Percentiles rank a stretch among this genome's conserved stretches.
Conservation (phyloP, 2,329 filamentous ascomycete genomes). For the Chrysosporium keratinophilum region DNA sequence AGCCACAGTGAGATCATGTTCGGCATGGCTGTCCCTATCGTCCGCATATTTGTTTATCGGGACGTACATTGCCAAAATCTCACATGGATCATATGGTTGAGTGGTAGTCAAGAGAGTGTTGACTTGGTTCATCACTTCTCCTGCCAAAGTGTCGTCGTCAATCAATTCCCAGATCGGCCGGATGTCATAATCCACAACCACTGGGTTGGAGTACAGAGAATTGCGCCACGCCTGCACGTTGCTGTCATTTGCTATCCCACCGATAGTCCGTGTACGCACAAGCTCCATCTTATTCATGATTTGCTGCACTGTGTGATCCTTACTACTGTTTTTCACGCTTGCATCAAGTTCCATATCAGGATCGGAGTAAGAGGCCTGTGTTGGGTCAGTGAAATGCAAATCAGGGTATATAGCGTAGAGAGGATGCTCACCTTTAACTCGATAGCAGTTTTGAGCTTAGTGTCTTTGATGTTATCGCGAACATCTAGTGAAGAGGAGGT, state of each 20-base stretch:
- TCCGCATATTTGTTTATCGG: slow-evolving; percentile 7
- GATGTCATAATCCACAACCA: slow-evolving; percentile 7
- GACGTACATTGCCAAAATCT: slow-evolving; percentile 9
- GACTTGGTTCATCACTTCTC: slow-evolving; percentile 1
- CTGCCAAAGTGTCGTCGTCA: neutral
- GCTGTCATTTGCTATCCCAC: slow-evolving; percentile 3
- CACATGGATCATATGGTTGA: slow-evolving; percentile 6
- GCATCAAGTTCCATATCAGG: slow-evolving; percentile 1
- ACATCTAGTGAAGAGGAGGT: slow-evolving; percentile 6
- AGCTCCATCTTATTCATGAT: slow-evolving; percentile 9
- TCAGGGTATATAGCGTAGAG: neutral
- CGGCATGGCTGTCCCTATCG: neutral
- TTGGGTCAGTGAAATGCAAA: neutral
- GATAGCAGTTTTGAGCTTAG: slow-evolving; percentile 8
- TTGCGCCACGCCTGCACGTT: slow-evolving; percentile 4
- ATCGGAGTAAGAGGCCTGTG: neutral
- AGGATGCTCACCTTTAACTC: neutral
- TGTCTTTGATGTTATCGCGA: slow-evolving; percentile 7
- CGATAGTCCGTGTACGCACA: slow-evolving; percentile 3
- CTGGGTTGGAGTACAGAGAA: slow-evolving; percentile 6
- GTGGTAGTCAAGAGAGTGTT: neutral
- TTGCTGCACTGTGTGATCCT: slow-evolving; percentile 2
- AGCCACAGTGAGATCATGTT: slow-evolving; percentile 2
- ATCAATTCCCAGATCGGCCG: slow-evolving; percentile 7
- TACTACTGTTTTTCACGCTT: neutral